Percentiles rank a stretch among this genome's conserved stretches.
These are phyloP conservation scores for Lactarius evosmus DNA, from an alignment of 768 basidiomycete species.

Conservation along the genomic window DNA sequence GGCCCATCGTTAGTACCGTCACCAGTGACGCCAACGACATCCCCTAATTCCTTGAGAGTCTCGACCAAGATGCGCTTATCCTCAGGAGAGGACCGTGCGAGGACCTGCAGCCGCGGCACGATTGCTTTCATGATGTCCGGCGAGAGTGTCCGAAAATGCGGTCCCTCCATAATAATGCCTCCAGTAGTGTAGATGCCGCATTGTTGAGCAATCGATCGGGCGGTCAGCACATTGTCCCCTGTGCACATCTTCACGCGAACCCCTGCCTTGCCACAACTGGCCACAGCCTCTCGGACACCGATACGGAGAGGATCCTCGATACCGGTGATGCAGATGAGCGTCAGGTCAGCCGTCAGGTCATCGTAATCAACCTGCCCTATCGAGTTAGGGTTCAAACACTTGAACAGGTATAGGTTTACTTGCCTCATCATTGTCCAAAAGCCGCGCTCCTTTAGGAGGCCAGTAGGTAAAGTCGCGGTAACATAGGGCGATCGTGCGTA, in stretches of 20 bases:
- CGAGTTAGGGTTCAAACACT: background rate
- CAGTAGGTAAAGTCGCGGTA: conserved; percentile 84
- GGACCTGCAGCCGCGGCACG: conserved; percentile 89
- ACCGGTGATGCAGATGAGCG: conserved; percentile 85
- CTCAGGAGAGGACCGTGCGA: conserved; percentile 95
- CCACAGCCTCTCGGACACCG: conserved; percentile 87
- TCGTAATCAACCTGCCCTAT: conserved; percentile 59
- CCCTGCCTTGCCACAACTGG: conserved; percentile 82
- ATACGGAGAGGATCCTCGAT: conserved; percentile 95
- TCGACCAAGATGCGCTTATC: conserved; percentile 95
- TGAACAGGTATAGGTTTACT: conserved; percentile 22
- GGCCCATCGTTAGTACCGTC: conserved; percentile 99
- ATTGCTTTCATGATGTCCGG: conserved; percentile 72
- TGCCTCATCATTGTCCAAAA: conserved; percentile 53
- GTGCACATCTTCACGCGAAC: conserved; percentile 98
- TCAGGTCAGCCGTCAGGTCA: conserved; percentile 66
- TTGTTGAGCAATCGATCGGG: conserved; percentile 93
- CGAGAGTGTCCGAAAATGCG: conserved; percentile 78
- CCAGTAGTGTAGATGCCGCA: conserved; percentile 94
- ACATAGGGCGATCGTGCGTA: conserved; percentile 92
- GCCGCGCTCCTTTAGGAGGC: conserved; percentile 60
- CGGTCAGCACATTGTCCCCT: conserved; percentile 93
- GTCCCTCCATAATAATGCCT: conserved; percentile 98
- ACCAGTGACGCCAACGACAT: conserved; percentile 93
- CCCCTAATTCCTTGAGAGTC: conserved; percentile 79